Base-by-base conservation (phyloP, 1,284 basidiomycete genomes). In the Cutaneotrichosporon mucoides region DNA sequence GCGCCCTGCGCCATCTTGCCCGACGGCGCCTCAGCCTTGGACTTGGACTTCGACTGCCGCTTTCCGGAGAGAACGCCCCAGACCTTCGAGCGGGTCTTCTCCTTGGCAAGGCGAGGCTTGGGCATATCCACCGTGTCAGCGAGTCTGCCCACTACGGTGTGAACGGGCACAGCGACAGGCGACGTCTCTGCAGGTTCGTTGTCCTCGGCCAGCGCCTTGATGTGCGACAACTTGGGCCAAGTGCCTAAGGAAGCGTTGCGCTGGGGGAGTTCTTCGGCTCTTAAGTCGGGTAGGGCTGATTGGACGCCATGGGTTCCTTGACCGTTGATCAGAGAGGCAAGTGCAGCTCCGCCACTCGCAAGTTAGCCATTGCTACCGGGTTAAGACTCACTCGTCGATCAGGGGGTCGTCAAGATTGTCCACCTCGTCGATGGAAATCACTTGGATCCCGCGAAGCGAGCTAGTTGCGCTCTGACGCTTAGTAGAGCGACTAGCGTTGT, bases 11-110 rank as follows among this genome's bases (percentile, higher is more conserved):
- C 24, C 24, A 24, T 24, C 24, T 24, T 24, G 24, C 24, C 24
- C 24, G 24, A 24, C 24, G 24, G 24, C 24, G 24, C 24, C 24
- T 24, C 24, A 24, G 24, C 24, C 24, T 24, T 24, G 24, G 24
- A 24, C 24, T 24, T 48, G 6, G 46, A 5, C 34, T 48, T 48
- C 10, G 46, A 35, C 2, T 35, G 34, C 6, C 46, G 38, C 56
- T 66, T 68, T 42, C 56, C 60, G 6, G 49, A 41, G 37, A 76
- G 61, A 8, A 73, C 61, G 6, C 69, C 65, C 73, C 73, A 76
- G 9, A 76, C 68, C 47, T 59, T 67, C 8, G 69, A 70, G 38
- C 66, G 71, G 7, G 73, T 73, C 63, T 67, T 73, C 36, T 73
- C 71, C 55, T 61, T 66, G 54, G 66, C 68, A 13, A 62, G 51